Base-by-base conservation (phyloP, 2,329 filamentous ascomycete species). In the Penicillium concentricum region DNA sequence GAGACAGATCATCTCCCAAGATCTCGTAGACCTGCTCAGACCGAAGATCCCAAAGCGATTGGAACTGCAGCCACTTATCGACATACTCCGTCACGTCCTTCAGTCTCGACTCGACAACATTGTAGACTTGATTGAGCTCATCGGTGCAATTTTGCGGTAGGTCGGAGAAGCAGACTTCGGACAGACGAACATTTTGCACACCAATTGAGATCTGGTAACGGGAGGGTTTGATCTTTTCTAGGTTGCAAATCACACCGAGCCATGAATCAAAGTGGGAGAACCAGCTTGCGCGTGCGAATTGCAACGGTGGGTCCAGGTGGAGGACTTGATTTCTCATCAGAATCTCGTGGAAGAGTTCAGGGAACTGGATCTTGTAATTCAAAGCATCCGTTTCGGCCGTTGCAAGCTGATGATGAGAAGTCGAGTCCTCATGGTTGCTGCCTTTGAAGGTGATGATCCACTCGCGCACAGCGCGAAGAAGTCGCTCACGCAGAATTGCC, bases 311-410 rank as follows among this genome's bases (percentile, higher is more conserved):
- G 51, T 97, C 94, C 26, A 99, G 84, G 69, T 96, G 96, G 64
- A 99, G 96, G 63, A 97, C 89, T 74, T 99, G 94, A 67, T 97
- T 97, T 32, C 91, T 90, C 91, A 99, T 99, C 6, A 91, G 94
- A 53, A 99, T 88, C 72, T 99, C 94, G 65, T 97, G 91, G 16
- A 94, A 82, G 24, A 96, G 83, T 32, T 70, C 69, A 6, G 76
- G 71, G 59, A 80, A 79, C 44, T 75, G 68, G 32, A 79, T 74
- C 20, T 65, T 69, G 60, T 76, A 74, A 7, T 63, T 62, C 24
- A 62, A 61, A 2, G 61, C 57, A 47, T 77, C 74, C 0, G 60
- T 28, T 26, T 75, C 72, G 7, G 35, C 64, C 64, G 18, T 60
- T 57, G 28, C 55, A 53, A 32, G 59, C 57, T 51, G 28, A 46